Conservation (phyloP, 495 filamentous ascomycete genomes). For the Ramalina intermedia region DNA sequence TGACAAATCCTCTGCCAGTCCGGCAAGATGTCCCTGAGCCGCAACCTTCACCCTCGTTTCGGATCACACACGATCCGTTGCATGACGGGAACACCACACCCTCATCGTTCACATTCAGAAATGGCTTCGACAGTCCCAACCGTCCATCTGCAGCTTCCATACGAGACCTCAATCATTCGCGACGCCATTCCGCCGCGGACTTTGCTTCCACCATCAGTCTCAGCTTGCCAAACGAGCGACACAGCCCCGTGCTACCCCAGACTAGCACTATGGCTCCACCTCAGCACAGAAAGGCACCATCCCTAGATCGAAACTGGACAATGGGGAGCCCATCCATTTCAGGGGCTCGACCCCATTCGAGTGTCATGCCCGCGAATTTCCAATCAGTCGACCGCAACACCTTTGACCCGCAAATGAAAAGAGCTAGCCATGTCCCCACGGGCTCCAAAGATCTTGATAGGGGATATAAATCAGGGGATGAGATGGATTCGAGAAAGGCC, state of each 20-base stretch:
- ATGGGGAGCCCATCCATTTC: conserved; percentile 37
- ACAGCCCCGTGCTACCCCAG: conserved; percentile 10
- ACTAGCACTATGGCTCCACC: conserved; percentile 7
- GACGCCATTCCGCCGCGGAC: conserved; percentile 77
- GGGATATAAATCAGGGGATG: conserved; percentile 87
- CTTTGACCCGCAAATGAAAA: conserved; percentile 7
- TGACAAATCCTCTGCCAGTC: not conserved
- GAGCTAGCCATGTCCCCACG: conserved; percentile 14
- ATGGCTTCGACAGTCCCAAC: conserved; percentile 39
- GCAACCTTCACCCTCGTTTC: conserved; percentile 10
- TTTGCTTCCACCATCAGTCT: conserved; percentile 20
- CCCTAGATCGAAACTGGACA: conserved; percentile 85
- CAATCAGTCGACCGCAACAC: conserved; percentile 23
- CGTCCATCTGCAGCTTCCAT: conserved; percentile 71
- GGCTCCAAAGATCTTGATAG: conserved; percentile 52
- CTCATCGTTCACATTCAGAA: conserved; percentile 30
- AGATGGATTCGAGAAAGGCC: conserved; percentile 53
- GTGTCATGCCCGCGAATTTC: conserved; percentile 17
- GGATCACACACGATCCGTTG: conserved; percentile 5
- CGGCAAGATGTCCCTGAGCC: conserved; percentile 7
- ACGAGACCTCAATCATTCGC: conserved; percentile 69
- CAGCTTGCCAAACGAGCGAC: not conserved
- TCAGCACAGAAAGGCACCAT: conserved; percentile 64
- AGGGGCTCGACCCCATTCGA: conserved; percentile 10
- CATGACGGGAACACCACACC: conserved; percentile 13